Evolutionary conservation across 1,284 basidiomycete species (phyloP).

Genomic region (Irpex sp.): DNA sequence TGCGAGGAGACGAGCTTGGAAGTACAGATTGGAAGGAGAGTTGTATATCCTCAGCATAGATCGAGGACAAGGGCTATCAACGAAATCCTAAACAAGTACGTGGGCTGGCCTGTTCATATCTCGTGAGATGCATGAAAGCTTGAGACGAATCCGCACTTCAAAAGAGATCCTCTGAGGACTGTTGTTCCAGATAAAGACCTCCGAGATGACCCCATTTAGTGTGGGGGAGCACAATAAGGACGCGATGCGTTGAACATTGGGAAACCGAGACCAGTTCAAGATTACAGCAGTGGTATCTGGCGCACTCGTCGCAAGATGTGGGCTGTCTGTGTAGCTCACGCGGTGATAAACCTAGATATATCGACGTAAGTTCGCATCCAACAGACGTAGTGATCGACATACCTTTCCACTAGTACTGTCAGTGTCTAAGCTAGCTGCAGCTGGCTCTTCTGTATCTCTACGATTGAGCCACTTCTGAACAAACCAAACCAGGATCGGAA

Average conservation of each 20-base stretch:
- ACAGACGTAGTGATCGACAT: neutral
- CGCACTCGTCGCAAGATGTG: neutral
- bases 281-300: constrained; percentile 51
- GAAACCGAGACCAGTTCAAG: constrained; percentile 62
- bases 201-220: constrained; percentile 45
- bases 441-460: neutral
- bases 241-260: constrained; percentile 55
- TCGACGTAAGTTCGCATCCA: neutral
- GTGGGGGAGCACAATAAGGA: constrained; percentile 46
- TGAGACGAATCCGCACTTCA: constrained; percentile 31
- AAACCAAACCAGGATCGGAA: neutral
- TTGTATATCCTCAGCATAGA: constrained; percentile 51
- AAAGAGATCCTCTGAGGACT: constrained; percentile 40
- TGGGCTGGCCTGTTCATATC: too few species aligned
- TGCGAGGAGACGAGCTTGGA: constrained; percentile 62
- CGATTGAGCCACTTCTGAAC: neutral
- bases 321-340: neutral
- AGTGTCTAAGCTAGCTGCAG: neutral
- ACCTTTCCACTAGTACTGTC: neutral
- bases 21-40: constrained; percentile 55
- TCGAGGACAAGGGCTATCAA: constrained; percentile 37
- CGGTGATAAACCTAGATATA: neutral
- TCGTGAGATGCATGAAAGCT: too few species aligned
- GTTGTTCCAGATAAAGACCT: constrained; percentile 66
- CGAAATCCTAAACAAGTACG: constrained; percentile 27